Base-by-base conservation (phyloP, 75 land plant genomes). In the Ceratopteris richardii region DNA sequence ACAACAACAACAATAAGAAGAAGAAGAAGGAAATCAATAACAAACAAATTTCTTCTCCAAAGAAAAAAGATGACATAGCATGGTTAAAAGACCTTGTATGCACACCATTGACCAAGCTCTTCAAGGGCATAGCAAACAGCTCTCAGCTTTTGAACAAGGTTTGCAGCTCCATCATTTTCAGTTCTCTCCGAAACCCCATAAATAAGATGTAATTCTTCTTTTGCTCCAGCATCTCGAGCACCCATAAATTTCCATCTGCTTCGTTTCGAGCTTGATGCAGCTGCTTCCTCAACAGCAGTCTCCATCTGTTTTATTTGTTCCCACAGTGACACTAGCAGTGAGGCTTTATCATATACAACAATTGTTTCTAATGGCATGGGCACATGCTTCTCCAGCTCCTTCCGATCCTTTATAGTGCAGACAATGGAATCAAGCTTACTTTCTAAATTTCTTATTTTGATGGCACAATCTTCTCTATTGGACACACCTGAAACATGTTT, bases 191-290 rank as follows among this genome's bases (percentile, higher is more conserved):
- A 83, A 11, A 90, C 88, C 68, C 99, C 99, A 78, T 95, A 95
- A 26, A 95, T 87, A 58, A 90, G 86, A 25, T 86, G 82, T 58
- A 87, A 63, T 74, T 90, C 97, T 58, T 90, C 97, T 75, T 78
- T 95, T 7, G 82, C 67, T 43, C 99, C 99, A 57, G 99, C 99
- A 82, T 95, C 99, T 63, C 99, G 88, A 7, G 99, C 97, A 31
- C 99, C 99, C 99, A 95, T 95, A 59, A 90, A 84, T 65, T 92
- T 82, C 99, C 99, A 95, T 59, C 90, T 95, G 69, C 86, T 95
- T 64, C 80, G 80, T 42, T 79, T 90, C 51, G 80, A 80, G 58
- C 99, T 95, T 27, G 86, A 62, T 48, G 55, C 65, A 16, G 97
- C 92, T 76, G 97, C 93, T 72, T 83, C 80, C 64, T 95, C 97